Conservation (phyloP, 129 eudicot genomes). For the Rutidosis leptorrhynchoides region DNA sequence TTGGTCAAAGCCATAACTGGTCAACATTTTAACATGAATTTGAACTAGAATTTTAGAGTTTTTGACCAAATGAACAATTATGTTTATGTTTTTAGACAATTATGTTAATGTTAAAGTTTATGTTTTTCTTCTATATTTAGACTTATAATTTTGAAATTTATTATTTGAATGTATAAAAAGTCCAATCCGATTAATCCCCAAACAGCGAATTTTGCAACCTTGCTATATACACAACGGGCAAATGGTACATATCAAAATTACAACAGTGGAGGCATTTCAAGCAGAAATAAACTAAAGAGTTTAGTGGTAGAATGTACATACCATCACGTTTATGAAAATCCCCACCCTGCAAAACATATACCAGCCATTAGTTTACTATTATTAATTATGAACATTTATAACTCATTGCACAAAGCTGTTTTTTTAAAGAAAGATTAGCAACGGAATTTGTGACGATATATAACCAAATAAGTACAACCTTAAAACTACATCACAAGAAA, state of each 20-base stretch:
- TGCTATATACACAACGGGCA: no score
- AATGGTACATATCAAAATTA: not conserved
- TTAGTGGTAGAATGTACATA: slow-evolving; percentile 33
- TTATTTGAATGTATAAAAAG: no score
- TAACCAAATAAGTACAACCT: slow-evolving; percentile 62
- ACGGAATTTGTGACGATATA: slow-evolving; percentile 35
- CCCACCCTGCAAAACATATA: slow-evolving; percentile 79
- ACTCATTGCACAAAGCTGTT: slow-evolving; percentile 1
- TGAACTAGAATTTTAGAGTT: no score
- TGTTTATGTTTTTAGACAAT: no score
- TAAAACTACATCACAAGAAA: slow-evolving; percentile 98
- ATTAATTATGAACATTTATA: slow-evolving; percentile 11
- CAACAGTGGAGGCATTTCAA: not conserved
- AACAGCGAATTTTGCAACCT: no score
- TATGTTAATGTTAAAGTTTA: no score
- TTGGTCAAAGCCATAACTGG: no score
- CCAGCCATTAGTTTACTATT: slow-evolving; percentile 24
- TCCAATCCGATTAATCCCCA: no score
- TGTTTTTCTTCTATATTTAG: no score
- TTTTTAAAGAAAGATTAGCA: slow-evolving; percentile 26
- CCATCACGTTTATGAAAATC: slow-evolving; percentile 81
- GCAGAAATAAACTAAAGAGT: not conserved
- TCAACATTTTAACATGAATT: no score
- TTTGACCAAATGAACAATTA: no score
- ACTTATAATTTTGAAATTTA: no score